Evolutionary conservation across 768 basidiomycete species (phyloP).

Genomic region (Melanogaster broomeanus): DNA sequence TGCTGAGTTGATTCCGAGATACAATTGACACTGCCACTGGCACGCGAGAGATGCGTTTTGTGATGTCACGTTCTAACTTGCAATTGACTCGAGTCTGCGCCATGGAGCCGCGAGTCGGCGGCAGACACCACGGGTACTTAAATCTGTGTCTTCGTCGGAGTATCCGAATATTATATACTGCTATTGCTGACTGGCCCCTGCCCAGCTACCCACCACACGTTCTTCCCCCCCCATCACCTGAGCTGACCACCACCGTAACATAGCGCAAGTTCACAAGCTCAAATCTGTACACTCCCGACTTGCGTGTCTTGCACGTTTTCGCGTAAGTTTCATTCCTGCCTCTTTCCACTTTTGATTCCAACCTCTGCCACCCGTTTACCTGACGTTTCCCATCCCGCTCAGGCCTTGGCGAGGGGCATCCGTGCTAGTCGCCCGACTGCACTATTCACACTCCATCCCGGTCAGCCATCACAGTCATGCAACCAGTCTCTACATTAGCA

Average conservation of each 20-base stretch:
- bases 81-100: slow-evolving; percentile 4
- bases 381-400: slow-evolving; percentile 38
- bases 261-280: slow-evolving; percentile 7
- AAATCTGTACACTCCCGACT: slow-evolving; percentile 16
- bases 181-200: slow-evolving; percentile 6
- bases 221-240: neutral
- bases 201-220: slow-evolving; percentile 12
- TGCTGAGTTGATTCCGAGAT: too few relatives aligned
- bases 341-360: slow-evolving; percentile 29
- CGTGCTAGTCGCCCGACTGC: slow-evolving; percentile 22
- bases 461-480: slow-evolving; percentile 31
- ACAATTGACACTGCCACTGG: slow-evolving; percentile 24
- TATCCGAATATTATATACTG: slow-evolving; percentile 3
- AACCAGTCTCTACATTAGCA: slow-evolving; percentile 32
- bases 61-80: slow-evolving; percentile 35
- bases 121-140: neutral
- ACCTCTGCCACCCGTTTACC: slow-evolving; percentile 38
- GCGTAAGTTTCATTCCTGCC: slow-evolving; percentile 25
- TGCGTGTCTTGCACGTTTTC: slow-evolving; percentile 36
- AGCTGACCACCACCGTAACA: slow-evolving; percentile 10
- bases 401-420: slow-evolving; percentile 23
- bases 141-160: slow-evolving; percentile 1
- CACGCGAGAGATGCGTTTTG: slow-evolving; percentile 19
- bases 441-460: slow-evolving; percentile 22
- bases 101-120: slow-evolving; percentile 10